Conservation (phyloP, 2,329 filamentous ascomycete species). For the Allantophomopsis cytisporea region DNA sequence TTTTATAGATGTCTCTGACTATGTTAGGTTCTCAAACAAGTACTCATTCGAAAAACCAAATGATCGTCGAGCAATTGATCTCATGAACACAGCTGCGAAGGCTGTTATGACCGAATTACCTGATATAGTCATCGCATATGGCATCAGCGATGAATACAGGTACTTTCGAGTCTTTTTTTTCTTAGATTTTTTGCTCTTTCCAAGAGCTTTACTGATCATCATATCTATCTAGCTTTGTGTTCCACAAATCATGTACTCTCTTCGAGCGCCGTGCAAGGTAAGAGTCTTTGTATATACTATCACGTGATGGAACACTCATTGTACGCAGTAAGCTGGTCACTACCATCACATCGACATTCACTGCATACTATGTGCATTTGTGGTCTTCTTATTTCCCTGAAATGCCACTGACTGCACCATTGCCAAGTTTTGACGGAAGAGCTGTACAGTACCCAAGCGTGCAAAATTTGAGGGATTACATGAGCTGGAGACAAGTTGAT, state of each 20-base stretch:
- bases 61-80: slow-evolving; percentile 69
- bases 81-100: slow-evolving; percentile 91
- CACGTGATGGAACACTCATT: not conserved
- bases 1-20: not conserved
- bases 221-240: slow-evolving; percentile 54
- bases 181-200: not conserved
- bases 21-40: slow-evolving; percentile 58
- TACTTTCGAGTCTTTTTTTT: slow-evolving; percentile 20
- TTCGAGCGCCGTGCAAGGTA: slow-evolving; percentile 79
- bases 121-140: slow-evolving; percentile 80
- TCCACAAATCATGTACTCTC: slow-evolving; percentile 67
- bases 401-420: slow-evolving; percentile 53
- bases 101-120: slow-evolving; percentile 72
- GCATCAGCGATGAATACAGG: slow-evolving; percentile 90
- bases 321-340: slow-evolving; percentile 68
- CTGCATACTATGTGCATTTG: slow-evolving; percentile 72
- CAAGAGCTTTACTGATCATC: not conserved
- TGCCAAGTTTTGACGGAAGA: slow-evolving; percentile 86
- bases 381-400: slow-evolving; percentile 69
- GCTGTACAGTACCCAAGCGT: slow-evolving; percentile 81
- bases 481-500: slow-evolving; percentile 94
- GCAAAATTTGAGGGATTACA: slow-evolving; percentile 78
- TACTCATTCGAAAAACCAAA: slow-evolving; percentile 89
- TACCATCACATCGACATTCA: slow-evolving; percentile 86
- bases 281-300: slow-evolving; percentile 3